A percentile compares a stretch with the other conserved stretches of the same genome.
phyloP scores from a whole-genome alignment of 495 filamentous ascomycete genomes.

The Xylaria grammica region DNA sequence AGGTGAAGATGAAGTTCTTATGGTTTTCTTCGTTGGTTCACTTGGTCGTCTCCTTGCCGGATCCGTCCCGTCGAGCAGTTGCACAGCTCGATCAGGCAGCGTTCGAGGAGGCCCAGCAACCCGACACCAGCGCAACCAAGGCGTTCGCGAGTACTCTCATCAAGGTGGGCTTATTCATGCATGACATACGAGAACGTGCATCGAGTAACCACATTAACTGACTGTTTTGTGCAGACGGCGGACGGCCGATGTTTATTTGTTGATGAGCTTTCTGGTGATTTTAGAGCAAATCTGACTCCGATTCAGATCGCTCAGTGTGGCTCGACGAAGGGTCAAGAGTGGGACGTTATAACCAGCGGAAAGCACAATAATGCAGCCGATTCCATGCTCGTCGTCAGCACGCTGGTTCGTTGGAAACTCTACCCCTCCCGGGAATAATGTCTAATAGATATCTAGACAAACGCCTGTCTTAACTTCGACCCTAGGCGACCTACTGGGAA shows the following conservation, averaged over 20 bases:
- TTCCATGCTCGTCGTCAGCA: conserved; percentile 57
- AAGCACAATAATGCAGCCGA: conserved; percentile 51
- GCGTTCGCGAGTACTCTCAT: conserved; percentile 55
- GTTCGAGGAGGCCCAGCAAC: conserved; percentile 56
- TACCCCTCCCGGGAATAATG: not conserved
- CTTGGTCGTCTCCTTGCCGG: conserved; percentile 13
- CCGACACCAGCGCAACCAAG: conserved; percentile 53
- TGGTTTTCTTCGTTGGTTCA: conserved; percentile 6
- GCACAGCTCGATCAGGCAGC: conserved; percentile 50
- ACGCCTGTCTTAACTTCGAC: conserved; percentile 63
- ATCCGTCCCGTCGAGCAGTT: conserved; percentile 41
- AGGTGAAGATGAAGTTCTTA: conserved; percentile 4
- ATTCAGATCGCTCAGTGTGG: conserved; percentile 56
- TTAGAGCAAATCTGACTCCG: conserved; percentile 61
- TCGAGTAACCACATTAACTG: conserved; percentile 10
- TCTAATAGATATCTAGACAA: conserved; percentile 43
- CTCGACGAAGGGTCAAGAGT: conserved; percentile 54
- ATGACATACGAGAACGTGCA: not conserved
- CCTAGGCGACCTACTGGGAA: conserved; percentile 50
- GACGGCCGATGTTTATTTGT: conserved; percentile 59
- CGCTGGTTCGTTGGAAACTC: conserved; percentile 42
- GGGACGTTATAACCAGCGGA: conserved; percentile 60
- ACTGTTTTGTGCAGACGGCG: conserved; percentile 44
- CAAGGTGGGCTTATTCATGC: conserved; percentile 39
- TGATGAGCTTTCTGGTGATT: conserved; percentile 60